phyloP scores from a whole-genome alignment of 768 basidiomycete species.

The Galerina sulciceps region DNA sequence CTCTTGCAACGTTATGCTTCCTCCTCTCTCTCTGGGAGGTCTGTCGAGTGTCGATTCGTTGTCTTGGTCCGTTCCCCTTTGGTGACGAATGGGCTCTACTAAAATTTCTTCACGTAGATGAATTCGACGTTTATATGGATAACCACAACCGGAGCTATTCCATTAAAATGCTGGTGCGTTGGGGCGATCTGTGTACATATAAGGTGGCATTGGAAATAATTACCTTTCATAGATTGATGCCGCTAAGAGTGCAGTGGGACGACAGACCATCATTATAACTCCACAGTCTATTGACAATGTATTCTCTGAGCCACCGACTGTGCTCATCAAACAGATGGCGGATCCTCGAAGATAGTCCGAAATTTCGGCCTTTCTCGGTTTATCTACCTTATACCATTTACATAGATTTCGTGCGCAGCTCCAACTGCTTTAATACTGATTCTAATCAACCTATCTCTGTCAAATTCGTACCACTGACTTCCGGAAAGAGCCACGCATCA shows the following conservation, averaged over 20 bases:
- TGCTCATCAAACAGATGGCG: constrained; percentile 13
- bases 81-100: neutral
- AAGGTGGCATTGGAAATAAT: neutral
- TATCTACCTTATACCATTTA: no score
- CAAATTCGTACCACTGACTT: neutral
- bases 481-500: neutral
- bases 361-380: no score
- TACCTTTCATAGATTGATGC: neutral
- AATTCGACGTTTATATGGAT: constrained; percentile 13
- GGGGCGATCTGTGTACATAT: neutral
- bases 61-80: constrained; percentile 1
- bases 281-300: constrained; percentile 9
- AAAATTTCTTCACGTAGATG: neutral
- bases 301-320: constrained; percentile 6
- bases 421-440: no score
- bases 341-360: neutral
- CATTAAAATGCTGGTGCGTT: constrained; percentile 10
- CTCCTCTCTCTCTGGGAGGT: constrained; percentile 10
- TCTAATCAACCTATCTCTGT: no score
- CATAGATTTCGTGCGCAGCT: no score
- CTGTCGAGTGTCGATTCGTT: neutral
- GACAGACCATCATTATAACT: constrained; percentile 12
- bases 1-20: constrained; percentile 3
- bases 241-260: constrained; percentile 2
- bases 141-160: neutral